Percentiles rank a stretch among this genome's conserved stretches.
These are phyloP conservation scores for Fusarium nelsonii DNA, from an alignment of 2,329 filamentous ascomycete species.

Conservation along the genomic window DNA sequence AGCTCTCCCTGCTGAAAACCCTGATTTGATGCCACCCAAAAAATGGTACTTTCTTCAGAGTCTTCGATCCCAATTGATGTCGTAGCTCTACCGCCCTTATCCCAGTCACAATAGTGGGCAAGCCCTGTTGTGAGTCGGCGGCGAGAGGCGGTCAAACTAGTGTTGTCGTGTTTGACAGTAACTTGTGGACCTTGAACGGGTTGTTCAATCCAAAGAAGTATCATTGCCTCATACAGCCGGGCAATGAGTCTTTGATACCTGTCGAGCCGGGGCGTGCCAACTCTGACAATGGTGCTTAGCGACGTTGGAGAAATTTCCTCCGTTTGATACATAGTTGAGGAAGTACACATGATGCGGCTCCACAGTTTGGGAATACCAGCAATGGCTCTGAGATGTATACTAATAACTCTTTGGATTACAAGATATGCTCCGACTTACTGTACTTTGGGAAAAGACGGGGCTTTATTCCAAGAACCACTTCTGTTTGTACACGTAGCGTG, in stretches of 20 bases:
- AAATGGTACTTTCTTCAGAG: not conserved
- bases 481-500: not conserved
- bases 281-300: not conserved
- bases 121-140: not conserved
- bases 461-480: not conserved
- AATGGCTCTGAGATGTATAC: not conserved
- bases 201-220: constrained; percentile 6
- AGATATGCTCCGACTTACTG: not conserved
- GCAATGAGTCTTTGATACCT: constrained; percentile 1
- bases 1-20: not conserved
- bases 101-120: not conserved
- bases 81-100: not conserved
- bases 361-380: not conserved
- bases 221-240: not conserved
- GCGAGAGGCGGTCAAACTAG: not conserved
- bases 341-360: not conserved
- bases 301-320: not conserved
- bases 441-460: not conserved
- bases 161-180: not conserved
- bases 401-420: not conserved
- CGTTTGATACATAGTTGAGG: not conserved
- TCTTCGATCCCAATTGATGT: not conserved
- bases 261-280: not conserved
- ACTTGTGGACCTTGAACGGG: not conserved
- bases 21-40: constrained; percentile 3